phyloP scores from a whole-genome alignment of 2,329 filamentous ascomycete genomes.

The Exophiala alcalophila region DNA sequence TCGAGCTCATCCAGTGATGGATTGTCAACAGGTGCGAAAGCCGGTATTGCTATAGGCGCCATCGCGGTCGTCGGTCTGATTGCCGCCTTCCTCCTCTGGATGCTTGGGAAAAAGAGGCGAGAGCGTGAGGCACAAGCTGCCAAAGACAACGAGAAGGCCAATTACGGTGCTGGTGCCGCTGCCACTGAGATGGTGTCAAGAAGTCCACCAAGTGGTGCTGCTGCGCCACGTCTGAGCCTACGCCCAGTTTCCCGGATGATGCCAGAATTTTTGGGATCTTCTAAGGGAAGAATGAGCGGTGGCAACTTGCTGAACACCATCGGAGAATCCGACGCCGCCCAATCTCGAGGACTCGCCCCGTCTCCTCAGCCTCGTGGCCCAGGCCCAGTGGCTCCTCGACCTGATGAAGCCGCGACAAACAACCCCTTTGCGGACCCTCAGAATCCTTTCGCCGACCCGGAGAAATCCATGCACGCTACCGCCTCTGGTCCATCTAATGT shows the following conservation, averaged over 20 bases:
- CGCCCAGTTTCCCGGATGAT: slow-evolving; percentile 82
- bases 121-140: slow-evolving; percentile 47
- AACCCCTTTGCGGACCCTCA: slow-evolving; percentile 32
- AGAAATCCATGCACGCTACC: slow-evolving; percentile 25
- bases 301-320: slow-evolving; percentile 30
- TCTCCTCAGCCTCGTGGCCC: slow-evolving; percentile 21
- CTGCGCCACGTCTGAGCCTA: slow-evolving; percentile 77
- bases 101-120: slow-evolving; percentile 70
- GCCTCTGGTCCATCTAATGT: slow-evolving; percentile 25
- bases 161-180: slow-evolving; percentile 33
- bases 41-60: slow-evolving; percentile 81
- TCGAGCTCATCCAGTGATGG: slow-evolving; percentile 34
- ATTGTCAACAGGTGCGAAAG: slow-evolving; percentile 57
- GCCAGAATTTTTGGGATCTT: slow-evolving; percentile 57
- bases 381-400: slow-evolving; percentile 12
- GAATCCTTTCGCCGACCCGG: slow-evolving; percentile 23
- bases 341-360: slow-evolving; percentile 13
- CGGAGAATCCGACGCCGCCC: slow-evolving; percentile 22
- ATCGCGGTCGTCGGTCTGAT: slow-evolving; percentile 66
- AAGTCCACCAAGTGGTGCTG: slow-evolving; percentile 42
- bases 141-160: slow-evolving; percentile 64
- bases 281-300: slow-evolving; percentile 30
- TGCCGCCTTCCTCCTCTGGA: slow-evolving; percentile 66
- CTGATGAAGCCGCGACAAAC: slow-evolving; percentile 20
- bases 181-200: slow-evolving; percentile 36